Evolutionary conservation across 179 eudicot species (phyloP), one percentile per base, ranked within the genome.

Genomic region (Sideroxylon spinosum): DNA sequence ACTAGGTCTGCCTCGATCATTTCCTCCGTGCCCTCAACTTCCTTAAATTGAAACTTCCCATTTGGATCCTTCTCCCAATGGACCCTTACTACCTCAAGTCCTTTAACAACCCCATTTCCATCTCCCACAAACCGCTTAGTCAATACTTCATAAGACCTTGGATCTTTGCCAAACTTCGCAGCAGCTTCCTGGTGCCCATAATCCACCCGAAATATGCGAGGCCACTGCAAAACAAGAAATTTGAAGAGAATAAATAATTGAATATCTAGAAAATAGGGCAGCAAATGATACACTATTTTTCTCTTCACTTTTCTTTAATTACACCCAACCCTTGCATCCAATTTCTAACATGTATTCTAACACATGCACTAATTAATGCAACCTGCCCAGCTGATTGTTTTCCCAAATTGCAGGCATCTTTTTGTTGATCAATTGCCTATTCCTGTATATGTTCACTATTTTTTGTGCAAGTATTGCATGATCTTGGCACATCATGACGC

Each of bases 131-230:
- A 92, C 66, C 97, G 89, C 81, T 94, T 94, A 2, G 98, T 94
- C 79, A 91, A 82, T 67, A 96, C 98, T 88, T 90, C 92, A 62
- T 96, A 96, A 9, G 93, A 79, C 76, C 99, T 89, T 0, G 99
- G 99, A 77, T 96, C 99, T 77, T 94, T 94, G 3, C 99, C 98
- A 76, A 96, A 96, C 87, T 96, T 96, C 71, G 90, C 68, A 63
- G 88, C 82, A 71, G 98, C 99, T 88, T 96, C 99, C 74, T 96
- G 97, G 81, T 96, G 98, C 28, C 99, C 99, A 80, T 96, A 96
- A 82, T 96, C 99, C 49, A 96, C 95, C 14, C 99, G 93, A 89
- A 91, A 94, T 63, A 96, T 56, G 46, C 97, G 97, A 26, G 99
- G 99, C 99, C 99, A 96, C 99, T 96, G 89, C 80, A 83, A 44